phyloP scores from a whole-genome alignment of 495 filamentous ascomycete genomes.

The Aspergillus coremiiformis region DNA sequence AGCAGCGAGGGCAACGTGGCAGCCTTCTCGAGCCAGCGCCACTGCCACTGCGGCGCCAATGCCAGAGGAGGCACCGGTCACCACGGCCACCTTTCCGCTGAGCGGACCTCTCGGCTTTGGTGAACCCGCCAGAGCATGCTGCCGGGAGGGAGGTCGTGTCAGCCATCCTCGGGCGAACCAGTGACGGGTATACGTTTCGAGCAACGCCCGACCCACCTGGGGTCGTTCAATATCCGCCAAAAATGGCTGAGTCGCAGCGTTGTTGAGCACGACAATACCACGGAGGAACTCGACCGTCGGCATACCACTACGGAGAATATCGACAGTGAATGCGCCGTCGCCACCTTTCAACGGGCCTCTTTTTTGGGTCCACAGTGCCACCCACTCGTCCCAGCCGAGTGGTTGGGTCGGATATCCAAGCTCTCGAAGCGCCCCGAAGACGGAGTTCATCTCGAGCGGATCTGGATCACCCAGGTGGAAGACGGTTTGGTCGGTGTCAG shows the following conservation, averaged over 20 bases:
- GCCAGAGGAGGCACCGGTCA: conserved; percentile 45
- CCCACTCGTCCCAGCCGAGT: conserved; percentile 57
- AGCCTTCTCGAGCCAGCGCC: conserved; percentile 49
- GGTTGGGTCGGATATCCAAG: conserved; percentile 57
- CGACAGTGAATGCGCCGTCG: conserved; percentile 51
- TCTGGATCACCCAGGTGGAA: conserved; percentile 63
- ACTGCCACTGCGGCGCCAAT: conserved; percentile 45
- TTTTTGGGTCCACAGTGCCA: conserved; percentile 53
- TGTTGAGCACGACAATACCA: conserved; percentile 55
- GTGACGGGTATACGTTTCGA: conserved; percentile 60
- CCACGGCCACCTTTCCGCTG: conserved; percentile 44
- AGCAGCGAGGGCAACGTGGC: conserved; percentile 54
- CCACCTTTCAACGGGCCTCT: conserved; percentile 49
- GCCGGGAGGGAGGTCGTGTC: conserved; percentile 41
- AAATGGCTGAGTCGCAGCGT: conserved; percentile 48
- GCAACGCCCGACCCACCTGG: conserved; percentile 50
- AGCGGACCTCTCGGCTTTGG: conserved; percentile 39
- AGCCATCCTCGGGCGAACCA: conserved; percentile 67
- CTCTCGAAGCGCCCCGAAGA: conserved; percentile 49
- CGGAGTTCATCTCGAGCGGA: conserved; percentile 45
- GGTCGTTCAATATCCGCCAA: conserved; percentile 50
- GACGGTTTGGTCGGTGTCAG: conserved; percentile 43
- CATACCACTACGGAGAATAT: conserved; percentile 52
- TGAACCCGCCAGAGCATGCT: conserved; percentile 27
- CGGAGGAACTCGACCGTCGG: conserved; percentile 54